Conservation (phyloP, 768 basidiomycete genomes). For the Lactarius trivialis region DNA sequence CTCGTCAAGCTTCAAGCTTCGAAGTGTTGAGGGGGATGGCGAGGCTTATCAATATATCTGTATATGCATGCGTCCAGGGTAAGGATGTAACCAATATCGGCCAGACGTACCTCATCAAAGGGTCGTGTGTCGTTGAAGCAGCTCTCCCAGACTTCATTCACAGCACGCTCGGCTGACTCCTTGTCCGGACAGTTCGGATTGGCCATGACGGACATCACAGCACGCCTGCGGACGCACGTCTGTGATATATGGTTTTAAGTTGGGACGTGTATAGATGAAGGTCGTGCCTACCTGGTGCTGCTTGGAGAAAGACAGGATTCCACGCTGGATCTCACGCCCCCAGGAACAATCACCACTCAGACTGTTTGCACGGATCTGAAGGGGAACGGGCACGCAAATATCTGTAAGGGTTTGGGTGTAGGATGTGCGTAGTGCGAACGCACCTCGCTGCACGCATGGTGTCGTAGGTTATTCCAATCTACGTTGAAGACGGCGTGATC, state of each 20-base stretch:
- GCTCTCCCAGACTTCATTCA: slow-evolving; percentile 96
- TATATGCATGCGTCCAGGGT: neutral
- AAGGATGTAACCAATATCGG: neutral
- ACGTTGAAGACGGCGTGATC: slow-evolving; percentile 95
- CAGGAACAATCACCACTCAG: slow-evolving; percentile 90
- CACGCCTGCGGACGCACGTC: slow-evolving; percentile 88
- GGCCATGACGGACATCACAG: slow-evolving; percentile 69
- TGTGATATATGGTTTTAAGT: slow-evolving; percentile 29
- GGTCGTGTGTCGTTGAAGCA: slow-evolving; percentile 94
- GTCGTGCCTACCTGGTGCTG: slow-evolving; percentile 72
- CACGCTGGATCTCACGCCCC: slow-evolving; percentile 72
- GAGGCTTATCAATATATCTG: slow-evolving; percentile 3
- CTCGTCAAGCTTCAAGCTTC: neutral
- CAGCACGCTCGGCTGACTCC: slow-evolving; percentile 76
- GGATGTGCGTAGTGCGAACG: slow-evolving; percentile 25
- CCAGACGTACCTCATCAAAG: slow-evolving; percentile 78
- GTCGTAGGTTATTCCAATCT: slow-evolving; percentile 82
- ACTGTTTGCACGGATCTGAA: slow-evolving; percentile 90
- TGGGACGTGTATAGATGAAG: slow-evolving; percentile 18
- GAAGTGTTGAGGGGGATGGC: neutral
- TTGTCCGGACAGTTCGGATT: slow-evolving; percentile 76
- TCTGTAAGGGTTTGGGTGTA: slow-evolving; percentile 10
- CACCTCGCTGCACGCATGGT: slow-evolving; percentile 97
- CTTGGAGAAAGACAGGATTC: slow-evolving; percentile 76
- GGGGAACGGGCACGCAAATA: neutral